Conservation (phyloP, 1,284 basidiomycete genomes). For the Peniophora sp. region DNA sequence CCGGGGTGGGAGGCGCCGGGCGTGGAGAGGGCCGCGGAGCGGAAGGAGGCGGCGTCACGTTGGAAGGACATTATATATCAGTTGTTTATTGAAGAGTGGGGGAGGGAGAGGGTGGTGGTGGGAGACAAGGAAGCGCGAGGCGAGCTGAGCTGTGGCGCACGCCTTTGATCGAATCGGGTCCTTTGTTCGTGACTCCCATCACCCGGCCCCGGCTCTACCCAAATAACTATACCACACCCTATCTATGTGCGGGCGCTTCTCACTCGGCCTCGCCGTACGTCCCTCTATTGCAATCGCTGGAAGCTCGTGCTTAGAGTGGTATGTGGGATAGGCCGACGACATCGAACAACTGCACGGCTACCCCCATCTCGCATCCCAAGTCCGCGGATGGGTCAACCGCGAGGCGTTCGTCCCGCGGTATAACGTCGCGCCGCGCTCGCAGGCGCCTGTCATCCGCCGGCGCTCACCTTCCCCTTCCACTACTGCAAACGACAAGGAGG, state of each 20-base stretch:
- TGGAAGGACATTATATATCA: too few species aligned
- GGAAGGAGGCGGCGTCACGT: too few species aligned
- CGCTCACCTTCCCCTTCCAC: slow-evolving; percentile 12
- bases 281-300: background rate
- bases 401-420: slow-evolving; percentile 52
- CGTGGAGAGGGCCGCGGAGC: background rate
- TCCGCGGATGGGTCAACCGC: slow-evolving; percentile 57
- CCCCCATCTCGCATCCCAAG: slow-evolving; percentile 25
- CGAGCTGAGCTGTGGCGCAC: too few species aligned
- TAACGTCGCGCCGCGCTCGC: slow-evolving; percentile 66
- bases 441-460: slow-evolving; percentile 58
- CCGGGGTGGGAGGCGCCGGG: background rate
- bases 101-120: too few species aligned
- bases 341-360: slow-evolving; percentile 36
- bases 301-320: background rate
- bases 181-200: too few species aligned
- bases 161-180: too few species aligned
- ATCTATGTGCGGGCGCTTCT: slow-evolving; percentile 58
- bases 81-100: too few species aligned
- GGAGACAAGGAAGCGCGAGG: too few species aligned
- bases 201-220: too few species aligned
- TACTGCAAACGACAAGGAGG: too few species aligned
- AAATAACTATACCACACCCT: too few species aligned
- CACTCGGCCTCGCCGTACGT: slow-evolving; percentile 43
- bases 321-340: slow-evolving; percentile 24